phyloP scores from a whole-genome alignment of 768 basidiomycete species.

The Suillus ampliporus region DNA sequence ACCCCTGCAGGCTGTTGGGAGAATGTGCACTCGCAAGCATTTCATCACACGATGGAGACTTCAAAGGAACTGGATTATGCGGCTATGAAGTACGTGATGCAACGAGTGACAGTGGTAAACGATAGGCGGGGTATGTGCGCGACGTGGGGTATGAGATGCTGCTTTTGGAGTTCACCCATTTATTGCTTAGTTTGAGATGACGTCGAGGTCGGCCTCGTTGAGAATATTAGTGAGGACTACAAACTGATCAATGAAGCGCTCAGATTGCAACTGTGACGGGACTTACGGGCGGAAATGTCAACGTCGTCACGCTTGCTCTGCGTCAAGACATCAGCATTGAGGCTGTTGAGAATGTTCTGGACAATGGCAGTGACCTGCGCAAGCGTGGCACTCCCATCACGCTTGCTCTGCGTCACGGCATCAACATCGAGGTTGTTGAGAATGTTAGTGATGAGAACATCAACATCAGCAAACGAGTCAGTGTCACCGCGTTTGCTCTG shows the following conservation, averaged over 20 bases:
- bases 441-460: accelerated
- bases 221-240: background rate
- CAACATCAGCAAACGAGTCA: background rate
- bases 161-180: background rate
- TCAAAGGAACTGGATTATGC: background rate
- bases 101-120: background rate
- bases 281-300: background rate
- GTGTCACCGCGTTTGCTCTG: background rate
- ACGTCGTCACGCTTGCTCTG: background rate
- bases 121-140: background rate
- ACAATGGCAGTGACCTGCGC: background rate
- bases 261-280: background rate
- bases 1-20: no score
- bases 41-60: background rate
- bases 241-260: background rate
- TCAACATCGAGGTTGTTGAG: background rate
- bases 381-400: background rate
- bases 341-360: accelerated
- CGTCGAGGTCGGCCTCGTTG: background rate
- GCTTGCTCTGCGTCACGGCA: background rate
- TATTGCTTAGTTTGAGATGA: no score
- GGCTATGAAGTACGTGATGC: background rate
- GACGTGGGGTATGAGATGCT: background rate
- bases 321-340: background rate
- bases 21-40: no score